Percentiles rank a stretch among this genome's conserved stretches.
These are phyloP conservation scores for Macroventuria anomochaeta DNA, from an alignment of 2,329 filamentous ascomycete species.

Conservation along the genomic window DNA sequence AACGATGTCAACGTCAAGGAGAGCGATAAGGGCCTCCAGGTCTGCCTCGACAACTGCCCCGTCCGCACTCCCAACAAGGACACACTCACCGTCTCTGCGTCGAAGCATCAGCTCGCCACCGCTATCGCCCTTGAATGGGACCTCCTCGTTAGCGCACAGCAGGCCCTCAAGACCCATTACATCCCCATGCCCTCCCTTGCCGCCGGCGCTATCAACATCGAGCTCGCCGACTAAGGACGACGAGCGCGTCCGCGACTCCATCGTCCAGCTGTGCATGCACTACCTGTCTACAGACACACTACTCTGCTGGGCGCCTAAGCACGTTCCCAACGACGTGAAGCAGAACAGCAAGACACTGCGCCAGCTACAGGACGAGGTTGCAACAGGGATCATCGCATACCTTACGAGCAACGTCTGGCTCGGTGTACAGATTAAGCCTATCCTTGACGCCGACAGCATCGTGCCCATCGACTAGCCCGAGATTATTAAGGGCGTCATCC, in stretches of 20 bases:
- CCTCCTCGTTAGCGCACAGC: slow-evolving; percentile 77
- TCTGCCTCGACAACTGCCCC: slow-evolving; percentile 79
- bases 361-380: slow-evolving; percentile 72
- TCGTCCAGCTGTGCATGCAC: slow-evolving; percentile 74
- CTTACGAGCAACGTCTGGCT: slow-evolving; percentile 81
- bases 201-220: slow-evolving; percentile 83
- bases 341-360: slow-evolving; percentile 65
- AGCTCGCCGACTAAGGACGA: slow-evolving; percentile 66
- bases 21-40: slow-evolving; percentile 66
- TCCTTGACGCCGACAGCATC: slow-evolving; percentile 80
- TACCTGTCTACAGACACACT: slow-evolving; percentile 93
- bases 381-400: slow-evolving; percentile 73
- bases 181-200: slow-evolving; percentile 88
- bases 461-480: slow-evolving; percentile 75
- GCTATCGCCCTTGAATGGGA: slow-evolving; percentile 96
- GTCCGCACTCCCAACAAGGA: slow-evolving; percentile 78
- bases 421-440: slow-evolving; percentile 76
- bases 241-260: slow-evolving; percentile 63
- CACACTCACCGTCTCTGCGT: slow-evolving; percentile 72
- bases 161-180: slow-evolving; percentile 84
- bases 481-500: slow-evolving; percentile 77
- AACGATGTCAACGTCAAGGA: slow-evolving; percentile 75
- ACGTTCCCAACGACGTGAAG: slow-evolving; percentile 55
- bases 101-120: slow-evolving; percentile 81
- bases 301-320: slow-evolving; percentile 82